Percentiles rank a stretch among this genome's conserved stretches.
phyloP scores from a whole-genome alignment of 2,329 filamentous ascomycete species.

The Verticillium tricorpus region DNA sequence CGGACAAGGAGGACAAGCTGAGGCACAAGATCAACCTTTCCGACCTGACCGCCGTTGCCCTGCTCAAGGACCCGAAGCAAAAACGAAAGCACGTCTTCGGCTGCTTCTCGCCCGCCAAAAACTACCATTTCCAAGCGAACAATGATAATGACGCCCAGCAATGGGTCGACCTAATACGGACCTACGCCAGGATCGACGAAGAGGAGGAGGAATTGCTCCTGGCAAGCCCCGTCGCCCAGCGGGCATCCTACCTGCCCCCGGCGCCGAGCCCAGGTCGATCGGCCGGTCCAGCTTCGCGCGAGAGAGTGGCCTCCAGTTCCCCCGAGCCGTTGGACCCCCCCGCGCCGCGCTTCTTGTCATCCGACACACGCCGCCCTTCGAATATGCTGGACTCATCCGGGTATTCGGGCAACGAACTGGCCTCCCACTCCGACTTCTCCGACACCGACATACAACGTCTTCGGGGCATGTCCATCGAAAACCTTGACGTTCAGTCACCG shows the following conservation, averaged over 20 bases:
- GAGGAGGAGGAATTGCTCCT: constrained; percentile 81
- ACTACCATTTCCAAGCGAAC: constrained; percentile 82
- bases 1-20: constrained; percentile 83
- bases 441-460: constrained; percentile 54
- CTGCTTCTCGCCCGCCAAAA: constrained; percentile 84
- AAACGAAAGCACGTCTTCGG: constrained; percentile 86
- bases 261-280: neutral
- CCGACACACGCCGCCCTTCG: constrained; percentile 47
- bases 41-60: constrained; percentile 85
- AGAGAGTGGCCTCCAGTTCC: constrained; percentile 49
- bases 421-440: constrained; percentile 83
- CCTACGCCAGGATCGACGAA: constrained; percentile 78
- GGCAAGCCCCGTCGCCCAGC: constrained; percentile 57
- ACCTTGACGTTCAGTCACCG: constrained; percentile 36
- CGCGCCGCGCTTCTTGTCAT: constrained; percentile 25
- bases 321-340: constrained; percentile 50
- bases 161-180: constrained; percentile 81
- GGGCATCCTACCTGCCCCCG: constrained; percentile 34
- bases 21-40: constrained; percentile 83
- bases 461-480: constrained; percentile 49
- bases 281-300: constrained; percentile 3
- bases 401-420: constrained; percentile 60
- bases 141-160: constrained; percentile 71
- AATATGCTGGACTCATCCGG: constrained; percentile 62
- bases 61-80: constrained; percentile 83